Evolutionary conservation across 306 rosid genomes (phyloP), one percentile per base, ranked within the genome.

Genomic region (Vigna trinervia): DNA sequence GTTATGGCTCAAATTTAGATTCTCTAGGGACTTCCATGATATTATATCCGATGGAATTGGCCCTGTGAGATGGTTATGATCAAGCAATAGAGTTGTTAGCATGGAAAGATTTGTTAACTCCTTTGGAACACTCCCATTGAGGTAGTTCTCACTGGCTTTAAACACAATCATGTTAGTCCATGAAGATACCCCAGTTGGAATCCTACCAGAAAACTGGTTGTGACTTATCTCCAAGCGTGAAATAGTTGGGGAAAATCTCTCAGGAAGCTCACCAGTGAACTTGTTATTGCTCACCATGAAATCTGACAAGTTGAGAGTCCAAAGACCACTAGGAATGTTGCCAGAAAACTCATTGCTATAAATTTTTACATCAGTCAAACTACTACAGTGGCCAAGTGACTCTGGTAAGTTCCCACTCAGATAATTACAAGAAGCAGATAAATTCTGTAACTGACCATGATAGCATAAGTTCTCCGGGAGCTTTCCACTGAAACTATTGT

Each of bases 221-320:
- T 87, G 13, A 17, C 79, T 72, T 5, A 91, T 85, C 56, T 84
- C 82, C 15, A 93, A 65, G 23, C 80, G 77, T 2, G 82, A 77
- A 71, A 93, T 69, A 46, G 19, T 86, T 53, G 7, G 0, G 5
- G 95, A 46, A 48, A 88, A 57, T 30, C 73, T 84, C 75, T 85
- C 85, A 5, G 93, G 93, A 58, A 93, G 88, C 72, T 79, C 85
- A 4, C 97, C 97, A 0, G 80, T 85, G 71, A 93, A 81, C 6
- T 76, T 81, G 54, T 93, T 93, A 59, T 85, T 7, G 39, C 69
- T 75, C 51, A 89, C 32, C 81, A 71, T 53, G 54, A 88, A 67
- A 38, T 0, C 0, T 32, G 46, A 32, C 87, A 88, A 43, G 17
- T 76, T 87, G 20, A 11, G 14, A 39, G 74, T 88, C 98, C 98